Evolutionary conservation across 441 rosid species (phyloP), one percentile per base, ranked within the genome.

Genomic region (Macaranga tanarius): DNA sequence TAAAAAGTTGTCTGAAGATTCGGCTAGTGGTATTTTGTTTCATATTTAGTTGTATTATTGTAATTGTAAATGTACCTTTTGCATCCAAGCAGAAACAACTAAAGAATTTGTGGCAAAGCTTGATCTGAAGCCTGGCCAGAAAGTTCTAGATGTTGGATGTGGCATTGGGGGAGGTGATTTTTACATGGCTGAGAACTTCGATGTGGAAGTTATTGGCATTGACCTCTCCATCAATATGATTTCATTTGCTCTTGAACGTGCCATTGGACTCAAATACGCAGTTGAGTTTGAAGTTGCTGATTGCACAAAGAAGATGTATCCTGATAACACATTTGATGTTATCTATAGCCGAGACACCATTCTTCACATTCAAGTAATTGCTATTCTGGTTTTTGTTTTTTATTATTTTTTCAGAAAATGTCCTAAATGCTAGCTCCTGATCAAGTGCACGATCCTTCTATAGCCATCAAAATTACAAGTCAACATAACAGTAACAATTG

Each of bases 151-250:
- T 84, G 98, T 95, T 79, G 99, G 99, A 56, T 95, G 99, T 78
- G 99, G 99, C 73, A 96, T 93, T 42, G 98, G 99, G 12, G 99
- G 99, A 79, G 97, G 99, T 52, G 97, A 90, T 84, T 94, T 94
- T 82, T 94, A 90, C 84, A 94, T 94, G 97, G 97, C 97, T 67
- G 89, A 92, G 84, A 84, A 85, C 15, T 94, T 85, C 40, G 93
- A 89, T 81, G 97, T 87, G 13, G 87, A 93, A 79, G 97, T 93
- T 69, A 80, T 88, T 31, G 98, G 99, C 74, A 93, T 92, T 34
- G 99, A 95, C 77, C 98, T 95, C 73, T 93, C 99, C 2, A 74
- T 93, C 76, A 93, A 95, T 75, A 93, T 95, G 99, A 83, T 95
- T 72, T 95, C 97, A 3, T 88, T 95, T 77, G 98, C 99, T 55